These are phyloP conservation scores for Planoprotostelium fungivorum DNA, from an alignment of 78 protist genomes.

Conservation along the genomic window DNA sequence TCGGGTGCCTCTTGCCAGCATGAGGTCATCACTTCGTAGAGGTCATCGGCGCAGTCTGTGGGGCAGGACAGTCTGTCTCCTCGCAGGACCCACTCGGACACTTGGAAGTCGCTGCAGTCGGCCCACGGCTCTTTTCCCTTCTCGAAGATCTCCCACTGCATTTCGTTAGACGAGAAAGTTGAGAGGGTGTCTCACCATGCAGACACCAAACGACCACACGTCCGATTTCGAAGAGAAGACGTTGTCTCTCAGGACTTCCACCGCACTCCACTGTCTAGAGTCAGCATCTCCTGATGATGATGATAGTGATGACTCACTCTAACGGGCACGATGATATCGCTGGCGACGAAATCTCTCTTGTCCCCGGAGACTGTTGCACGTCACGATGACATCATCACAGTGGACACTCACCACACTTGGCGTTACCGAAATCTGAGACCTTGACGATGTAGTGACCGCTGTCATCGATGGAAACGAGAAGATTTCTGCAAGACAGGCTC, in stretches of 20 bases:
- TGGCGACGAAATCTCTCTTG: neutral
- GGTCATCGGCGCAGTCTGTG: neutral
- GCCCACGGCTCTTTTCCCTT: neutral
- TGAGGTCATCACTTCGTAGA: neutral
- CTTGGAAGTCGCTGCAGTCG: neutral
- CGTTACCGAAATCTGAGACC: neutral
- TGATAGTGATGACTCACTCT: neutral
- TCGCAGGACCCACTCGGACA: neutral
- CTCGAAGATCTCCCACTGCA: neutral
- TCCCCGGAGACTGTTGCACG: neutral
- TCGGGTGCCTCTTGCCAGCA: neutral
- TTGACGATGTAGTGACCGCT: neutral
- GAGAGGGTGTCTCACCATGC: neutral
- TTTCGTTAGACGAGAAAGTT: neutral
- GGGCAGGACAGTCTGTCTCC: neutral
- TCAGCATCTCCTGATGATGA: neutral
- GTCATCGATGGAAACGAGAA: neutral
- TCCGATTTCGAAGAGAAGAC: neutral
- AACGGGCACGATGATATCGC: neutral
- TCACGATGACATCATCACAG: neutral
- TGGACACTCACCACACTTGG: neutral
- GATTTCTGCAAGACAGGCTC: neutral
- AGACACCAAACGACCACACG: neutral
- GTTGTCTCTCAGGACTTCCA: neutral
- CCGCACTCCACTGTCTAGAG: neutral